Conservation (phyloP, 2,329 filamentous ascomycete genomes). For the Sporothrix brunneoviolacea region DNA sequence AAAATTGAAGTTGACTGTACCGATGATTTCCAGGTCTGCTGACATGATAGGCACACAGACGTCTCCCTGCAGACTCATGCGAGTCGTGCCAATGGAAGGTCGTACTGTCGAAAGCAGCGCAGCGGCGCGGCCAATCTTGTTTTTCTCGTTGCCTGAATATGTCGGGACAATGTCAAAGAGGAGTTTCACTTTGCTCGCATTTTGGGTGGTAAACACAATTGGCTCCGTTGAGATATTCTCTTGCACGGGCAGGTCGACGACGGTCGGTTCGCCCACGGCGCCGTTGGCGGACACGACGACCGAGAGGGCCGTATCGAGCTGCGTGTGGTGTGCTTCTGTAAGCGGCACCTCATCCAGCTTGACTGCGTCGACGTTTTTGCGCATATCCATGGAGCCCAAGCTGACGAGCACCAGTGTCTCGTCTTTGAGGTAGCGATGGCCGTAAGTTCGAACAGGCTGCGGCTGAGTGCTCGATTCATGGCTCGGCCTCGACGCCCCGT, state of each 20-base stretch:
- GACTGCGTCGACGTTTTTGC: conserved; percentile 73
- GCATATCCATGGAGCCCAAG: conserved; percentile 88
- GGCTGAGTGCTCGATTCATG: not conserved
- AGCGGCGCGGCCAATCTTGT: conserved; percentile 82
- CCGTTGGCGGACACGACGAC: conserved; percentile 82
- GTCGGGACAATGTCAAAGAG: conserved; percentile 94
- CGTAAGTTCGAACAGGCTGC: conserved; percentile 89
- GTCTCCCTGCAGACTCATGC: conserved; percentile 90
- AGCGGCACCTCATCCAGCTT: conserved; percentile 83
- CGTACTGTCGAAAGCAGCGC: conserved; percentile 83
- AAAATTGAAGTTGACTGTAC: conserved; percentile 94
- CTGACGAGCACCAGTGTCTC: conserved; percentile 88
- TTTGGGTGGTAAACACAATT: conserved; percentile 76
- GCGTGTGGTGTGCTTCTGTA: conserved; percentile 80
- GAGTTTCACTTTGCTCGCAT: conserved; percentile 76
- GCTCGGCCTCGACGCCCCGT: conserved; percentile 42
- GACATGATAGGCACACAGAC: conserved; percentile 87
- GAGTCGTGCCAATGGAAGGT: conserved; percentile 71
- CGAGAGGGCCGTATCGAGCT: conserved; percentile 89
- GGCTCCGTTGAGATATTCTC: conserved; percentile 92
- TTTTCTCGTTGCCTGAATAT: conserved; percentile 82
- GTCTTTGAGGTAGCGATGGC: conserved; percentile 86
- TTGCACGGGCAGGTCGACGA: conserved; percentile 87
- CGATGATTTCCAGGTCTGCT: conserved; percentile 81
- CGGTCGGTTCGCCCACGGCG: conserved; percentile 77